A percentile compares a stretch with the other conserved stretches of the same genome.
phyloP scores from a whole-genome alignment of 495 filamentous ascomycete genomes.

The Apiosordaria backusii region DNA sequence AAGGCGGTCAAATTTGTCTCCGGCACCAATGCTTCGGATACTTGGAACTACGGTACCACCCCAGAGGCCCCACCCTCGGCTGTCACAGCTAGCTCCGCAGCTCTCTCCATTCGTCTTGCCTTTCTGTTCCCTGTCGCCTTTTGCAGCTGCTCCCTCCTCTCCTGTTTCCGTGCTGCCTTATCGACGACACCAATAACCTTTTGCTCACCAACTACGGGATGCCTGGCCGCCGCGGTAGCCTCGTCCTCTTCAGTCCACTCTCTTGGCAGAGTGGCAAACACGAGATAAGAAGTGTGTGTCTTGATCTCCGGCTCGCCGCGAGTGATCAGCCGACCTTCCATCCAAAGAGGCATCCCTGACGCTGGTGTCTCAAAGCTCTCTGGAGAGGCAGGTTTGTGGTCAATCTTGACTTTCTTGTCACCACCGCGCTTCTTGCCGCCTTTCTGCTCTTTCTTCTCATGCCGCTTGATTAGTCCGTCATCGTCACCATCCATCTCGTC shows the following conservation, averaged over 20 bases:
- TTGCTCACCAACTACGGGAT: conserved; percentile 49
- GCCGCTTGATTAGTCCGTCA: background rate
- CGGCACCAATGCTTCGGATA: background rate
- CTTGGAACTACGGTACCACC: background rate
- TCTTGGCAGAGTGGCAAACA: conserved; percentile 84
- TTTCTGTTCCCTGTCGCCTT: conserved; percentile 28
- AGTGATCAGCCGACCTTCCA: conserved; percentile 70
- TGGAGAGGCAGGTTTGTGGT: background rate
- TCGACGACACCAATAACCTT: conserved; percentile 51
- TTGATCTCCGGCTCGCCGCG: conserved; percentile 84
- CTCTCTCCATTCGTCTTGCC: conserved; percentile 30
- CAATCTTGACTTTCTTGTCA: conserved; percentile 26
- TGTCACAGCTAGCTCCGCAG: conserved; percentile 21
- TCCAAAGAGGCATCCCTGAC: conserved; percentile 31
- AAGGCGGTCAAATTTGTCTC: too few relatives aligned
- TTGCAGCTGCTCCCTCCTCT: conserved; percentile 43
- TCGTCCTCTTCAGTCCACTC: conserved; percentile 86
- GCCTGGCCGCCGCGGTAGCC: conserved; percentile 57
- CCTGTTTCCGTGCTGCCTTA: conserved; percentile 47
- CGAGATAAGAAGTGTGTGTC: conserved; percentile 90
- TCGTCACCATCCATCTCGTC: conserved; percentile 31
- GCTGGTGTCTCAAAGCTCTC: background rate
- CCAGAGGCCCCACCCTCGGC: background rate
- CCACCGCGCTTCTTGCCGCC: conserved; percentile 1
- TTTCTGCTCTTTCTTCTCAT: conserved; percentile 10